phyloP scores from a whole-genome alignment of 2,329 filamentous ascomycete genomes.

The Pyrenochaeta sp. region DNA sequence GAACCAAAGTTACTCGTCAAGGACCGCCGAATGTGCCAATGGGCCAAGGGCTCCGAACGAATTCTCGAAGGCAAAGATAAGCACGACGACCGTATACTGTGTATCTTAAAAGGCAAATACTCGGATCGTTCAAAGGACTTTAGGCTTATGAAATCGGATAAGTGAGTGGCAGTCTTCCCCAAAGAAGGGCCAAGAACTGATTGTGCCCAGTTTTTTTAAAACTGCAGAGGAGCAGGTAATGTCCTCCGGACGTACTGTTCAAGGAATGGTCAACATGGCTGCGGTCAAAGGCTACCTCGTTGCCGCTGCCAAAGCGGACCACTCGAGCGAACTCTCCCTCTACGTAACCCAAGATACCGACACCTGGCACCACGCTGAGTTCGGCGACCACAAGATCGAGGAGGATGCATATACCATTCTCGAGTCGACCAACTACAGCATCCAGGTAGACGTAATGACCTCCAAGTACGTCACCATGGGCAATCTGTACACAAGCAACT shows the following conservation, averaged over 20 bases:
- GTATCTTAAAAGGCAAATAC: slow-evolving; percentile 77
- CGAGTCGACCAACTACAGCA: slow-evolving; percentile 96
- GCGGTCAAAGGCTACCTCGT: slow-evolving; percentile 87
- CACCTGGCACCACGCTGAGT: slow-evolving; percentile 90
- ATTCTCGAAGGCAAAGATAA: slow-evolving; percentile 73
- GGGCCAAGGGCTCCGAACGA: slow-evolving; percentile 78
- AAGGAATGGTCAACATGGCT: slow-evolving; percentile 82
- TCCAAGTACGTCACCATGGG: slow-evolving; percentile 75
- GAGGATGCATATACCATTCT: slow-evolving; percentile 89
- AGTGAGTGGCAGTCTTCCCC: slow-evolving; percentile 43
- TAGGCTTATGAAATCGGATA: slow-evolving; percentile 80
- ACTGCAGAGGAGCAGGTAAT: slow-evolving; percentile 75
- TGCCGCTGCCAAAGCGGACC: slow-evolving; percentile 78
- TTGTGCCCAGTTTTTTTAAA: slow-evolving; percentile 68
- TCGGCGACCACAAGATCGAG: slow-evolving; percentile 84
- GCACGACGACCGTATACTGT: slow-evolving; percentile 77
- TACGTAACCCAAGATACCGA: slow-evolving; percentile 86
- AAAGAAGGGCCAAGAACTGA: slow-evolving; percentile 17
- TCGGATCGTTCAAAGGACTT: slow-evolving; percentile 76
- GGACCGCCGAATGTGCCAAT: slow-evolving; percentile 79
- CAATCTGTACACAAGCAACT: slow-evolving; percentile 92
- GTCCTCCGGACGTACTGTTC: slow-evolving; percentile 74
- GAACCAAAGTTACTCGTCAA: slow-evolving; percentile 69
- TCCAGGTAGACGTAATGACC: slow-evolving; percentile 93
- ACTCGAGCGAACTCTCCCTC: slow-evolving; percentile 88